Evolutionary conservation across 73 alveolate genomes (phyloP), one percentile per base, ranked within the genome.

Genomic region (Stentor coeruleus): DNA sequence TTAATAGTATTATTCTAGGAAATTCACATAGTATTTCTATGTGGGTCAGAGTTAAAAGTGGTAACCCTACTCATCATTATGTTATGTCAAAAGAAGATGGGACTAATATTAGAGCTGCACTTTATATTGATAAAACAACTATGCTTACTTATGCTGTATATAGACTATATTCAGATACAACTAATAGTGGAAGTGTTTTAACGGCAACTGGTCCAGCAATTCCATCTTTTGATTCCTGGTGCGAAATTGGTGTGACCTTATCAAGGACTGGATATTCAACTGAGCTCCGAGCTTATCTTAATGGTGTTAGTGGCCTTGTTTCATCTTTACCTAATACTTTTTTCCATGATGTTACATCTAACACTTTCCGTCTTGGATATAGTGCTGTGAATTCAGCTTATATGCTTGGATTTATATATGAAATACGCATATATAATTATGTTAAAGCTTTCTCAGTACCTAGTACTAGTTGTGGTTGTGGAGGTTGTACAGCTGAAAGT

Each of bases 401-500:
- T 2, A 28, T 66, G 2, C n/a, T 28, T 14, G 79, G 79, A 1
- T 66, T 20, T 31, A 26, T 66, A 1, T 66, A 26, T 31, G 79
- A 66, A 26, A 66, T 66, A 20, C n/a, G 33, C 20, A 66, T 66
- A 20, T 66, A 26, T 31, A 66, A 66, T 31, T 26, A 33, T 2
- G 39, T 31, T 31, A 33, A 28, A 0, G 15, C 79, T 31, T 26
- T 31, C 37, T 2, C 79, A 26, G 37, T 40, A 0, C 79, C 79
- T 66, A 66, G 40, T 66, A 20, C 37, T 66, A 15, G 49, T 14
- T 66, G 79, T 66, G 79, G 79, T 15, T 66, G 79, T 2, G 41
- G 49, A 28, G 79, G 40, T 20, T 66, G 79, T 2, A 20, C 79
- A 26, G 0, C 79, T 0, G 79, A 20, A 1, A 66, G 37, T 2